Base-by-base conservation (phyloP, 768 basidiomycete species). In the Candolleomyces eurysporus region DNA sequence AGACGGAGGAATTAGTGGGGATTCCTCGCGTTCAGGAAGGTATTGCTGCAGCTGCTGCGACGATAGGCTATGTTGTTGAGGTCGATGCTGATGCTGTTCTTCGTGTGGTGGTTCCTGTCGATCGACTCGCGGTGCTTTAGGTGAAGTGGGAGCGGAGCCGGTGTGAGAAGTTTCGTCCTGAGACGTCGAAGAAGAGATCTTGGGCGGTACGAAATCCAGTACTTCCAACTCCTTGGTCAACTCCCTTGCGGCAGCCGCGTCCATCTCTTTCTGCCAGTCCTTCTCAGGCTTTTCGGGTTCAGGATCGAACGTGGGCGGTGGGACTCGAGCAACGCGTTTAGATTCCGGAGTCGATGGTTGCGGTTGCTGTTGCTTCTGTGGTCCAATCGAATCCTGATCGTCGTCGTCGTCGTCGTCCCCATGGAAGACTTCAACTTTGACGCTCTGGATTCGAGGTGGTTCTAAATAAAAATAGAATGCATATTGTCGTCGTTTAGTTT, bases 191-290 rank as follows among this genome's bases (percentile, higher is more conserved):
- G 36, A 2, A 36, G 36, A 90, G 72, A 19, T 26, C 40, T 56
- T 56, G 17, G 54, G 54, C 8, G 54, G 54, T 22, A 21, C 22
- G 39, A 56, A 56, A 13, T 21, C 40, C 9, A 36, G 3, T 9
- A 21, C 11, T 8, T 36, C 36, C 9, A 90, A 66, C 67, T 90
- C 90, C 13, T 83, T 80, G 13, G 82, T 82, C 1, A 92, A 79
- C 69, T 89, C 89, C 17, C 84, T 80, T 5, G 88, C 88, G 30
- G 86, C 89, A 17, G 89, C 90, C 1, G 83, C 84, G 64, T 87
- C 84, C 31, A 83, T 78, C n/a, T 76, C 78, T 3, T 71, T 74
- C 64, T 88, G 87, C 11, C 86, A 82, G 16, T 84, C 81, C 8
- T 81, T 77, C 36, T 80, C 75, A 26, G 26, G 26, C 4, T 26